Percentiles rank a stretch among this genome's conserved stretches.
Conservation (phyloP, 768 basidiomycete species). For the Crepidotus variabilis region DNA sequence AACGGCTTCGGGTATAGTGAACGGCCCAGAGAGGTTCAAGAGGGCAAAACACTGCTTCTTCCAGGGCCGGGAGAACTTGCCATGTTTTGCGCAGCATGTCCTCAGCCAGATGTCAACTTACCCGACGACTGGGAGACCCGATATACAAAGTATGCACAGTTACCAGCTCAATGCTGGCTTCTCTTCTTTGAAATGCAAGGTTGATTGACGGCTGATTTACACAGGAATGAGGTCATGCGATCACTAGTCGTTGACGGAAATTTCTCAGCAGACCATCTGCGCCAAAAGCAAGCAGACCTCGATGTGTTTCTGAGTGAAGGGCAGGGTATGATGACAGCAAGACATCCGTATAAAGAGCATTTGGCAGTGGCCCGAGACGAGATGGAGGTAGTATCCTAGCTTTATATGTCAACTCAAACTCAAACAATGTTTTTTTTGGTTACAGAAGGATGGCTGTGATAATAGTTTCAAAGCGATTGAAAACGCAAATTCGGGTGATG, state of each 20-base stretch:
- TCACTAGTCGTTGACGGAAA: slow-evolving; percentile 22
- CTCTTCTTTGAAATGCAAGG: not conserved
- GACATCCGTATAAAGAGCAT: slow-evolving; percentile 17
- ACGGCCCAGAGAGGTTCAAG: not conserved
- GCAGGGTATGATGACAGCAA: slow-evolving; percentile 20
- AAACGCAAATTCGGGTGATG: slow-evolving; percentile 9
- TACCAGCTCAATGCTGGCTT: no score
- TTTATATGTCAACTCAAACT: no score
- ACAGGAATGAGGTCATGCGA: slow-evolving; percentile 9
- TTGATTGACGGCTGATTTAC: not conserved
- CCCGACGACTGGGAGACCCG: slow-evolving; percentile 11
- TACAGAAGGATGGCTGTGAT: slow-evolving; percentile 7
- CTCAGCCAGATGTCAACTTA: slow-evolving; percentile 20
- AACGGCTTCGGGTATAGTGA: not conserved
- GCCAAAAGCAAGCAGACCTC: slow-evolving; percentile 16
- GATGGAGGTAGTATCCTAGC: no score
- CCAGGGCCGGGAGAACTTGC: slow-evolving; percentile 7
- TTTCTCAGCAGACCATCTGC: slow-evolving; percentile 22
- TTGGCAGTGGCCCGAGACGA: slow-evolving; percentile 8
- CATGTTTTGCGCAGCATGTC: slow-evolving; percentile 18
- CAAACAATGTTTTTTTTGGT: no score
- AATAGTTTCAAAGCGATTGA: slow-evolving; percentile 17
- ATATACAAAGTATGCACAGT: not conserved
- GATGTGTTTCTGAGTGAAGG: slow-evolving; percentile 25
- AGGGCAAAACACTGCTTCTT: not conserved